phyloP scores from a whole-genome alignment of 768 basidiomycete species.

The Calocera viscosa region DNA sequence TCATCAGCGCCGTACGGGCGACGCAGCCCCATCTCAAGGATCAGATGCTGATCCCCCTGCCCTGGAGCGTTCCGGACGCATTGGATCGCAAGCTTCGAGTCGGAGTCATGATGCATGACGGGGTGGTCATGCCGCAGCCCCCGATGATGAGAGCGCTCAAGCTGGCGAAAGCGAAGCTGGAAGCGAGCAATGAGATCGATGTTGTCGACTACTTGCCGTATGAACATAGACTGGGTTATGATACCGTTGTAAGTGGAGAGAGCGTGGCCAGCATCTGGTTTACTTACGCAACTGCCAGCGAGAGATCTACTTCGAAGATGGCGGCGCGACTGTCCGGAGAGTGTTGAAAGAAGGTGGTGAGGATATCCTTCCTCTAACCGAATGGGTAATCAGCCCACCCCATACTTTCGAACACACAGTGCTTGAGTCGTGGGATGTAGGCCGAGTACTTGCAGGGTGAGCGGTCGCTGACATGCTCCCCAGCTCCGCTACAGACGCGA shows the following conservation, averaged over 20 bases:
- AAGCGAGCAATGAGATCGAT: background rate
- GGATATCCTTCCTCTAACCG: background rate
- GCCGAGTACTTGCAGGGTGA: background rate
- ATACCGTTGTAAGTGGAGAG: background rate
- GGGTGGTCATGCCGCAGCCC: background rate
- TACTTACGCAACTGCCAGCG: background rate
- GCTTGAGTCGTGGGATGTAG: background rate
- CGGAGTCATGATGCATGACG: conserved; percentile 3
- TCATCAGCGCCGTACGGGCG: background rate
- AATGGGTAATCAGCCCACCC: background rate
- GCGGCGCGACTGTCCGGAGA: background rate
- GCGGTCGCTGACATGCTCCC: background rate
- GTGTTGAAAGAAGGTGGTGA: conserved; percentile 14
- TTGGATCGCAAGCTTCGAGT: background rate
- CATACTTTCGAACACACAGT: background rate
- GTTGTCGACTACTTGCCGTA: conserved; percentile 6
- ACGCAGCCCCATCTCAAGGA: background rate
- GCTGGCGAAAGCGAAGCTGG: background rate
- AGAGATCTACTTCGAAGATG: conserved; percentile 6
- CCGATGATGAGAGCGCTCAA: background rate
- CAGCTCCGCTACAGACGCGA: conserved; percentile 3
- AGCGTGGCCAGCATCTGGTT: background rate
- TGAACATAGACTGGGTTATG: background rate
- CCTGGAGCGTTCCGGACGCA: background rate
- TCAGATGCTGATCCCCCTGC: background rate